Base-by-base conservation (phyloP, 352 stramenopile species). In the Blastocystis sp. region DNA sequence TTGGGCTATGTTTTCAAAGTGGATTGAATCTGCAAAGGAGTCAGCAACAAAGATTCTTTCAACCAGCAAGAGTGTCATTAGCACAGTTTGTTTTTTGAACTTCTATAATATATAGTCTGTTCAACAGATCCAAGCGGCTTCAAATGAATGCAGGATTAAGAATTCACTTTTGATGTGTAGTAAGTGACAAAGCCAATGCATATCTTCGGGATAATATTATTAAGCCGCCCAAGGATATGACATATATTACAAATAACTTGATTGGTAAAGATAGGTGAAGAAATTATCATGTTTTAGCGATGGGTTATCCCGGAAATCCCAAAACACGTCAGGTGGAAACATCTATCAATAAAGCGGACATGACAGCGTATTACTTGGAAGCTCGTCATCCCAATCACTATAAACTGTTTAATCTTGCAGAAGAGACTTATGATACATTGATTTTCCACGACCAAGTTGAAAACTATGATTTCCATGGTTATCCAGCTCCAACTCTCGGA, bases 301-400 rank as follows among this genome's bases (percentile, higher is more conserved):
- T 89, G 78, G 78, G 78, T 13, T 89, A 62, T 78, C 78, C 78
- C 17, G 78, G 78, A 0, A 79, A 89, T 78, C 78, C 78, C 19
- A 79, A 89, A 42, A 76, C 60, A n/a, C 70, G 30, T n/a, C 40
- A 89, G 5, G 40, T 66, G 11, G 51, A 62, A 57, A 75, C 58
- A 17, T 35, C 42, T 33, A 15, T 64, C 1, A 89, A 89, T 19
- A 79, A 76, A 35, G 13, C n/a, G 4, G 78, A 89, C 40, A 17
- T 78, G 48, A 66, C 69, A 2, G 78, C 78, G 2, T 59, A 59
- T 53, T 89, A 77, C 33, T 44, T 89, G 19, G 57, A 89, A 57
- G 69, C 78, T 2, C 44, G 51, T 19, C 57, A 89, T 78, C 54
- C 40, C 2, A 48, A 89, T 24, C 60, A 78, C 27, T 89, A 68